Conservation (phyloP, 1,284 basidiomycete genomes). For the Rhodotorula sp. region DNA sequence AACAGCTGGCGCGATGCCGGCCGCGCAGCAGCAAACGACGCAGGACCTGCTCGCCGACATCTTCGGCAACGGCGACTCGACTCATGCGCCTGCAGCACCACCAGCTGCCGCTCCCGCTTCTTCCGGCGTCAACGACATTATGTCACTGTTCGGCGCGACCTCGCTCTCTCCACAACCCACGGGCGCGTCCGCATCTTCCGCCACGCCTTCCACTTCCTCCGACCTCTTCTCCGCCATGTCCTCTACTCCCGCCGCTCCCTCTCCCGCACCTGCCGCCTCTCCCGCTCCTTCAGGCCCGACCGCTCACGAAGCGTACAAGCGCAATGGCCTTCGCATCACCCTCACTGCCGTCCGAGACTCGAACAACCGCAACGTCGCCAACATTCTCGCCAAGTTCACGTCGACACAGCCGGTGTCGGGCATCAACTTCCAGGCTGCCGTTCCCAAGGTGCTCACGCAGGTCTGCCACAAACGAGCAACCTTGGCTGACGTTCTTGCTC, state of each 20-base stretch:
- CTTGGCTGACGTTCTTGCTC: background rate
- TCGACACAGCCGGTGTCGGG: slow-evolving; percentile 57
- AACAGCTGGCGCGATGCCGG: slow-evolving; percentile 45
- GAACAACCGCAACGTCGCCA: slow-evolving; percentile 77
- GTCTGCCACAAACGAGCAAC: too few species aligned
- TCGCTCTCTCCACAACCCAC: slow-evolving; percentile 35
- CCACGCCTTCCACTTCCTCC: slow-evolving; percentile 19
- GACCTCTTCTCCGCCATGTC: slow-evolving; percentile 47
- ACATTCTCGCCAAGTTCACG: slow-evolving; percentile 86
- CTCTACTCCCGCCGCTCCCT: slow-evolving; percentile 43
- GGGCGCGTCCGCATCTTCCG: slow-evolving; percentile 23
- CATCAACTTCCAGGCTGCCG: slow-evolving; percentile 94
- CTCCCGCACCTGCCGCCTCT: slow-evolving; percentile 57
- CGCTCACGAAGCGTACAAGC: slow-evolving; percentile 78
- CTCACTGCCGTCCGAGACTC: slow-evolving; percentile 80
- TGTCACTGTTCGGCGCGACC: slow-evolving; percentile 71
- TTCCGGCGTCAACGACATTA: slow-evolving; percentile 73
- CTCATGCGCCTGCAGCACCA: slow-evolving; percentile 47
- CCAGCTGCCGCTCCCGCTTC: slow-evolving; percentile 53
- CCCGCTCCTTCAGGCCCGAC: slow-evolving; percentile 52
- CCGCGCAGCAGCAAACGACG: slow-evolving; percentile 61
- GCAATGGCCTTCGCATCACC: slow-evolving; percentile 83
- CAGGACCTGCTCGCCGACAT: slow-evolving; percentile 91
- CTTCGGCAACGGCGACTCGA: slow-evolving; percentile 63
- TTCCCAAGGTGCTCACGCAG: slow-evolving; percentile 66